These are phyloP conservation scores for Camellia sinensis DNA, from an alignment of 148 eudicot genomes.

Conservation along the genomic window DNA sequence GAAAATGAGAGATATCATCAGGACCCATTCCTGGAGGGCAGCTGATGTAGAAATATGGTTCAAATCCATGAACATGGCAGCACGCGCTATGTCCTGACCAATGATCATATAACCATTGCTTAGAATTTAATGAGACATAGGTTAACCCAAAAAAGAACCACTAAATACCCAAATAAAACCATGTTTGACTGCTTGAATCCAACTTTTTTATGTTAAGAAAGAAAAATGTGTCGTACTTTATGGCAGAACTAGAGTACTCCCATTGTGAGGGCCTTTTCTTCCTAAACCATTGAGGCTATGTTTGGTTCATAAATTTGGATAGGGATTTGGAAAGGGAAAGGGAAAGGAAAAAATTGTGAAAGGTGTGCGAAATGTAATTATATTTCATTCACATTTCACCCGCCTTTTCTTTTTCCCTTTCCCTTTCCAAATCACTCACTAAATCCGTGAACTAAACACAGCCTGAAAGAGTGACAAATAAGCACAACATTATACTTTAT, in stretches of 20 bases:
- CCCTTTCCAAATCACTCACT: too few relatives aligned
- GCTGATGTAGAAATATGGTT: slow-evolving; percentile 86
- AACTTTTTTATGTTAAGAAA: background rate
- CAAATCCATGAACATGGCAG: slow-evolving; percentile 97
- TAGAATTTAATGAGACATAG: background rate
- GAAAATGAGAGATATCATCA: slow-evolving; percentile 85
- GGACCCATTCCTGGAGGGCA: slow-evolving; percentile 96
- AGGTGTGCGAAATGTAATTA: too few relatives aligned
- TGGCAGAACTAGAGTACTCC: background rate
- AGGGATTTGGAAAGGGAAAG: too few relatives aligned
- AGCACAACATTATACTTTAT: background rate
- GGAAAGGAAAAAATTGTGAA: too few relatives aligned
- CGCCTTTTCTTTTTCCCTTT: too few relatives aligned
- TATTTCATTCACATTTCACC: too few relatives aligned
- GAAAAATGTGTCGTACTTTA: background rate
- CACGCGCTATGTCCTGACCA: slow-evolving; percentile 81
- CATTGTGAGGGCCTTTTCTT: background rate
- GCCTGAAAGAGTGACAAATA: background rate
- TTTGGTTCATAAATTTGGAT: too few relatives aligned
- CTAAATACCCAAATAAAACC: background rate
- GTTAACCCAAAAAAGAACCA: background rate
- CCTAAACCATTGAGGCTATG: too few relatives aligned
- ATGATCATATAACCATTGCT: slow-evolving; percentile 17
- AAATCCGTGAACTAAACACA: too few relatives aligned
- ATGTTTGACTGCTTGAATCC: background rate